phyloP scores from a whole-genome alignment of 148 eudicot genomes.

The Vaccinium corymbosum region DNA sequence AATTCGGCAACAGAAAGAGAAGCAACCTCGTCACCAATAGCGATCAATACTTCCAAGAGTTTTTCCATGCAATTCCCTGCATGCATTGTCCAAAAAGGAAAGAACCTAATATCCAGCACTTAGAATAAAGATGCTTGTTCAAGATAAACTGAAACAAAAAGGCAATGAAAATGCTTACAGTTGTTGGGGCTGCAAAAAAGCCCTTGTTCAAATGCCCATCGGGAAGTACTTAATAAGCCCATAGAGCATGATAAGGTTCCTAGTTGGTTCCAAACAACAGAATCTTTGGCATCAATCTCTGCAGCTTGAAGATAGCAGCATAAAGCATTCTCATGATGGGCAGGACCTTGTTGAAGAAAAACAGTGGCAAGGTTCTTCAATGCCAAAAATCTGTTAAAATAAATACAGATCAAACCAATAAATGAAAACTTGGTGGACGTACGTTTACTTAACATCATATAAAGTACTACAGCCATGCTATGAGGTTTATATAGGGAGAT shows the following conservation, averaged over 20 bases:
- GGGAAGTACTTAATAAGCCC: slow-evolving; percentile 81
- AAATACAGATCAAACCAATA: too few relatives aligned
- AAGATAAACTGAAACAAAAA: neutral
- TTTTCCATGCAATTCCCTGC: slow-evolving; percentile 99
- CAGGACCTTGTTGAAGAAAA: slow-evolving; percentile 81
- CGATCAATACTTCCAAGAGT: slow-evolving; percentile 91
- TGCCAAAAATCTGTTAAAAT: slow-evolving; percentile 70
- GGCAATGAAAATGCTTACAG: slow-evolving; percentile 48
- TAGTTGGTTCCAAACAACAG: slow-evolving; percentile 95
- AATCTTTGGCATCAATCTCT: slow-evolving; percentile 89
- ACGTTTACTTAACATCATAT: neutral
- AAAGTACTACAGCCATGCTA: neutral
- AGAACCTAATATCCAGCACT: slow-evolving; percentile 1
- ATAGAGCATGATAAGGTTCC: slow-evolving; percentile 93
- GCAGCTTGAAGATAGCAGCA: slow-evolving; percentile 96
- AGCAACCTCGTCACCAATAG: slow-evolving; percentile 93
- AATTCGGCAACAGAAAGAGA: slow-evolving; percentile 88
- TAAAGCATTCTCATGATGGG: slow-evolving; percentile 66
- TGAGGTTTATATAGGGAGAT: neutral
- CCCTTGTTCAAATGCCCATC: slow-evolving; percentile 99
- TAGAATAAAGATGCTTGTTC: neutral
- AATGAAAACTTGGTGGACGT: neutral
- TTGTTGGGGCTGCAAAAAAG: slow-evolving; percentile 94
- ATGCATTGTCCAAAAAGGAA: slow-evolving; percentile 15
- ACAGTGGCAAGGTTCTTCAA: slow-evolving; percentile 93